phyloP scores from a whole-genome alignment of 2,329 filamentous ascomycete genomes.

The Parastagonospora nodorum region DNA sequence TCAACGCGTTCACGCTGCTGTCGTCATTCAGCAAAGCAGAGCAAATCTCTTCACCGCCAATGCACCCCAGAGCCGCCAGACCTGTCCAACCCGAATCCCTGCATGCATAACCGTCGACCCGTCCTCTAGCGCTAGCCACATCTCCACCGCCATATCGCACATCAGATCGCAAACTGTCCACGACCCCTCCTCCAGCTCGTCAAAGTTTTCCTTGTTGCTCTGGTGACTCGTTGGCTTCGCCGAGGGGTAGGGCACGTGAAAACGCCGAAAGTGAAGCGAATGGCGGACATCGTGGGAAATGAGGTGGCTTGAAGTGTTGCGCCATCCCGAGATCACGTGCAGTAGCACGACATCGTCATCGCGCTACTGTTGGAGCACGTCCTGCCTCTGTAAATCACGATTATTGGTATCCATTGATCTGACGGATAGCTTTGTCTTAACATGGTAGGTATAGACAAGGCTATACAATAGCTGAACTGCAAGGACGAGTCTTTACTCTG shows the following conservation, averaged over 20 bases:
- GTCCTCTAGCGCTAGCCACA: constrained; percentile 2
- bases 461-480: no score
- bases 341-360: no score
- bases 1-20: no score
- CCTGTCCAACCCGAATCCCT: background rate
- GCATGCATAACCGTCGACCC: constrained; percentile 6
- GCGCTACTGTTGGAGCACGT: no score
- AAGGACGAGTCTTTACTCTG: no score
- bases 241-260: background rate
- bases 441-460: no score
- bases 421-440: no score
- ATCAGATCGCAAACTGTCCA: constrained; percentile 3
- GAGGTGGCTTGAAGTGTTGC: no score
- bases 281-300: background rate
- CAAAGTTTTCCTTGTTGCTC: constrained; percentile 1
- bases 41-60: constrained; percentile 5
- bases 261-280: background rate
- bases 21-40: background rate
- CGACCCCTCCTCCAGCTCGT: background rate
- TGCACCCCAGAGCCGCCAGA: constrained; percentile 1
- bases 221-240: background rate
- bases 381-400: no score
- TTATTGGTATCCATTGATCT: no score
- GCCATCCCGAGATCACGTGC: no score
- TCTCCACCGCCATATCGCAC: constrained; percentile 2